phyloP scores from a whole-genome alignment of 306 rosid species.

The Cicer cuneatum region DNA sequence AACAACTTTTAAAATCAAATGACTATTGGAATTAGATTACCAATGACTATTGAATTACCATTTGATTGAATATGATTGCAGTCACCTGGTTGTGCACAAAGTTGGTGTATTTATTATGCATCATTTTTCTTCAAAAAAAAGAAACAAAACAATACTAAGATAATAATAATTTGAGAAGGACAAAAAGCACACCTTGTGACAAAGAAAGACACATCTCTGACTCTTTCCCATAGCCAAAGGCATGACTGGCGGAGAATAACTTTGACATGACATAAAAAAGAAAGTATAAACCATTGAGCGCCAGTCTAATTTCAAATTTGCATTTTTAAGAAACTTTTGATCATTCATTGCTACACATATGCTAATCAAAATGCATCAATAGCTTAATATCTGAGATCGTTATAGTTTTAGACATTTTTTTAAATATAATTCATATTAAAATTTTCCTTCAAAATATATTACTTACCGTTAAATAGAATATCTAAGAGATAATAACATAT shows the following conservation, averaged over 20 bases:
- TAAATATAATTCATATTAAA: no score
- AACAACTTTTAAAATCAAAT: no score
- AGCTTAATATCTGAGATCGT: not conserved
- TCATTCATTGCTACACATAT: not conserved
- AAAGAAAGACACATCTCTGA: conserved; percentile 35
- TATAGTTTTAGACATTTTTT: no score
- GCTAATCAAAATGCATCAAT: not conserved
- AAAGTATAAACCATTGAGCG: conserved; percentile 20
- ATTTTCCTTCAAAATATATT: no score
- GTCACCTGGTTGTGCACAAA: not conserved
- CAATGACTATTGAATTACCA: not conserved
- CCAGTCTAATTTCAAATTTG: conserved; percentile 5
- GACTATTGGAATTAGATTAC: not conserved
- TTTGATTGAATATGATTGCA: not conserved
- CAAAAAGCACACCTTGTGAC: conserved; percentile 47
- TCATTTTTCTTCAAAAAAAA: not conserved
- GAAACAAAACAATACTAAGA: not conserved
- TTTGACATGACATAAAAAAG: not conserved
- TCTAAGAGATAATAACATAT: not conserved
- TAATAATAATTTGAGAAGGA: not conserved
- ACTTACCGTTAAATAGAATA: no score
- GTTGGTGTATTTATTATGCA: not conserved
- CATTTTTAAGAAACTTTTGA: not conserved
- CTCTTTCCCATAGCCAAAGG: conserved; percentile 46
- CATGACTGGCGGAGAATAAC: conserved; percentile 45